Evolutionary conservation across 345 rosid species (phyloP), one percentile per base, ranked within the genome.

Genomic region (Leavenworthia alabamica): DNA sequence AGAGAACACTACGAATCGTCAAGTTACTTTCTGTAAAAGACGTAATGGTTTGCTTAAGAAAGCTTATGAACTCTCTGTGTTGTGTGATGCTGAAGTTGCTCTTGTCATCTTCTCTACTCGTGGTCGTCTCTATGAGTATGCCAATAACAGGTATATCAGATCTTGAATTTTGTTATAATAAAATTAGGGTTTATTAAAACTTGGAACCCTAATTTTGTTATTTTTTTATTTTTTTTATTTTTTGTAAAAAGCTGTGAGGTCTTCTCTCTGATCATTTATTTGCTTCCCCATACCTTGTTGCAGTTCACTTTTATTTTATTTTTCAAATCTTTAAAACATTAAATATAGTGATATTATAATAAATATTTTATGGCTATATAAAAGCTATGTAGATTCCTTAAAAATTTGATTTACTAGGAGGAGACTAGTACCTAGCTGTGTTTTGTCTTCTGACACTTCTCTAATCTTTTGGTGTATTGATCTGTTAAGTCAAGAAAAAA

Each of bases 61-160:
- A 65, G 96, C 92, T 47, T 88, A 85, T 37, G 92, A 88, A 71
- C 67, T 88, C 54, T 88, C 96, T 51, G 96, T 85, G 13, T 70
- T 88, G 40, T 85, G 92, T 58, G 96, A 88, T 14, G 92, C 92
- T 47, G 92, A 88, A 60, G 85, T 88, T 11, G 83, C 92, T 66
- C 92, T 88, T 48, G 57, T 88, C 44, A 77, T 88, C 81, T 88
- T 88, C 83, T 85, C 93, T 23, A 83, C 56, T 80, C 88, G 93
- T 3, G 96, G 93, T 56, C 88, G 93, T n/a, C 93, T 88, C 78
- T 88, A 88, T 35, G 96, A 88, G 50, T 85, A 88, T 40, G 82
- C 96, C 59, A 85, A 88, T 60, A 79, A 80, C 89, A 88, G 93
- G 96, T 85, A 58, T 17, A 17, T 1, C 22, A 27, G 67, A 39